Conservation (phyloP, 2,329 filamentous ascomycete species). For the Cladophialophora psammophila region DNA sequence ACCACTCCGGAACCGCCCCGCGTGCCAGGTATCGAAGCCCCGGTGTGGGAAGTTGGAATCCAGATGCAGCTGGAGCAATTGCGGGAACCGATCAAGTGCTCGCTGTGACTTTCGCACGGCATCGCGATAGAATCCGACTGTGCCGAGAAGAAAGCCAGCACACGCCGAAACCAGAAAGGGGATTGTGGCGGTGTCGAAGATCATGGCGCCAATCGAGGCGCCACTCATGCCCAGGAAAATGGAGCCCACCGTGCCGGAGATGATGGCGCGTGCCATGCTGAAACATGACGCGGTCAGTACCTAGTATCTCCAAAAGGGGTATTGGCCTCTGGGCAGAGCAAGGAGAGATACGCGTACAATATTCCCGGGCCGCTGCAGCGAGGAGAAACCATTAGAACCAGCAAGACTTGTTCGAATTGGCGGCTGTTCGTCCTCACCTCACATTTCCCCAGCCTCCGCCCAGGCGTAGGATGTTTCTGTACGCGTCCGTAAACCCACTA, state of each 20-base stretch:
- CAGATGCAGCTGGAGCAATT: constrained; percentile 37
- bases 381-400: neutral
- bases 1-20: constrained; percentile 21
- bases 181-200: constrained; percentile 36
- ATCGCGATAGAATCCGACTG: constrained; percentile 38
- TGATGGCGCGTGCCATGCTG: constrained; percentile 37
- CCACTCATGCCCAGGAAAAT: constrained; percentile 36
- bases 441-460: constrained; percentile 38
- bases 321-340: neutral
- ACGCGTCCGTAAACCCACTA: constrained; percentile 22
- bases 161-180: constrained; percentile 35
- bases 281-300: neutral
- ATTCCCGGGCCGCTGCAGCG: constrained; percentile 33
- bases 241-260: constrained; percentile 30
- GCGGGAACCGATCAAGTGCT: constrained; percentile 35
- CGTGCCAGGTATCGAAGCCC: constrained; percentile 35
- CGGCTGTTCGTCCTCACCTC: constrained; percentile 21
- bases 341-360: constrained; percentile 29
- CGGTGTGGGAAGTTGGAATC: constrained; percentile 37
- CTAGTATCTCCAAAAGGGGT: neutral
- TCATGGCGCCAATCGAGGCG: constrained; percentile 30
- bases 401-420: neutral
- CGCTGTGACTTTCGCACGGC: constrained; percentile 34
- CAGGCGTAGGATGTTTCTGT: constrained; percentile 24
- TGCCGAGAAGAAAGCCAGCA: constrained; percentile 35